Conservation (phyloP, 2,329 filamentous ascomycete genomes). For the Microsporum canis region DNA sequence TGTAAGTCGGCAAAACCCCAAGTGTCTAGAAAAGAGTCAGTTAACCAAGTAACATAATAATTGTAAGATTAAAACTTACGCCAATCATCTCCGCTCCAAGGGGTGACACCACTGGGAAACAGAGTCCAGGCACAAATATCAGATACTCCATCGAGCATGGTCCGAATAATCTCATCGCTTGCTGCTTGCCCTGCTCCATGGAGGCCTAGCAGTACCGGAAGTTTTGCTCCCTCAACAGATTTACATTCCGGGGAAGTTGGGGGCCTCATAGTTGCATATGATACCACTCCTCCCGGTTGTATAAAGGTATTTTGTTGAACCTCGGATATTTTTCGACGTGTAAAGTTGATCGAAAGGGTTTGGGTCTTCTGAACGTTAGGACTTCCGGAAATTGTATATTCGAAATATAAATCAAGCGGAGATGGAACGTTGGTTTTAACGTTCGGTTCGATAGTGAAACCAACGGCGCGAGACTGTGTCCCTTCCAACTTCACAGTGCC, state of each 20-base stretch:
- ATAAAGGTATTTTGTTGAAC: constrained; percentile 45
- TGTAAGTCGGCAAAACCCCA: constrained; percentile 48
- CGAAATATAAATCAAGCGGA: constrained; percentile 15
- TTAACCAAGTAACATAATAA: background rate
- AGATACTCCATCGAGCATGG: constrained; percentile 39
- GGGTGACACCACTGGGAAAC: constrained; percentile 46
- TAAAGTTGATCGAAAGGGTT: constrained; percentile 16
- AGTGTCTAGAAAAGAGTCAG: constrained; percentile 24
- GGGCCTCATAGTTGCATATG: constrained; percentile 48
- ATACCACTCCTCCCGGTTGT: constrained; percentile 44
- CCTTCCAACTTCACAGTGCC: constrained; percentile 19
- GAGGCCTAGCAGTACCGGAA: constrained; percentile 42
- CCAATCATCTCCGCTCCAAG: constrained; percentile 53
- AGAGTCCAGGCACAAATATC: constrained; percentile 46
- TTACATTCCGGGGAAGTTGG: constrained; percentile 29
- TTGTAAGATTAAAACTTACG: constrained; percentile 25
- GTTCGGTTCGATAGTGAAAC: constrained; percentile 19
- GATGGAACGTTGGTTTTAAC: background rate
- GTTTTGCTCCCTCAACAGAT: constrained; percentile 13
- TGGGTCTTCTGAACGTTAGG: constrained; percentile 5
- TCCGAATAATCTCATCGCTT: constrained; percentile 36
- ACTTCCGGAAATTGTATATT: constrained; percentile 10
- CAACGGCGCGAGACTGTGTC: constrained; percentile 26
- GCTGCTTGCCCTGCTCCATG: constrained; percentile 50
- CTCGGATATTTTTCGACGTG: constrained; percentile 23